These are phyloP conservation scores for Pseudevernia furfuracea DNA, from an alignment of 495 filamentous ascomycete species.

Conservation along the genomic window DNA sequence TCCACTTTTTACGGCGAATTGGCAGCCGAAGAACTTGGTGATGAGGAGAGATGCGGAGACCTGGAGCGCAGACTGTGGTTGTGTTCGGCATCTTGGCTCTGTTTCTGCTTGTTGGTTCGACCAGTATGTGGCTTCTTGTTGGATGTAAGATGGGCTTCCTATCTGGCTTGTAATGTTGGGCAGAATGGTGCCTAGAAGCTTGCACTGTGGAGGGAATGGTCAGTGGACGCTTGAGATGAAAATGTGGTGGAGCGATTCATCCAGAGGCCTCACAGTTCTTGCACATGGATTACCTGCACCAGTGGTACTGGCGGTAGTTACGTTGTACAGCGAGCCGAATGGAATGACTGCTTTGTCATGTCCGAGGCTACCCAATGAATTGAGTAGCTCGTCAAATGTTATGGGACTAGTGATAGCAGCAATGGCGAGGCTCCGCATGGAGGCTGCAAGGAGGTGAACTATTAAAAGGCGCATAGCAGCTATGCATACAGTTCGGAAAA, in stretches of 20 bases:
- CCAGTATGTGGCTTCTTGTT: constrained; percentile 42
- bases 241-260: too few relatives aligned
- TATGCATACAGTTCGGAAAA: neutral
- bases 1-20: constrained; percentile 45
- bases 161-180: constrained; percentile 5
- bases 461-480: neutral
- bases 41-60: constrained; percentile 24
- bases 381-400: neutral
- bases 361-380: neutral
- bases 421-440: neutral
- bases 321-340: neutral
- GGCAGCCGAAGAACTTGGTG: constrained; percentile 28
- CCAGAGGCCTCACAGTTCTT: neutral
- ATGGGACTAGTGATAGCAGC: neutral
- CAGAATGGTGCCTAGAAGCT: neutral
- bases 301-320: neutral
- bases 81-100: constrained; percentile 41
- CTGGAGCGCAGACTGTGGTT: constrained; percentile 35
- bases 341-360: neutral
- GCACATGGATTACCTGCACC: neutral
- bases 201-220: neutral
- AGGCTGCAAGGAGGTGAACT: neutral
- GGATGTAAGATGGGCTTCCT: constrained; percentile 24
- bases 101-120: constrained; percentile 39
- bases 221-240: neutral